These are phyloP conservation scores for Myxozyma lipomycoides DNA, from an alignment of 805 yeast genomes.

Conservation along the genomic window DNA sequence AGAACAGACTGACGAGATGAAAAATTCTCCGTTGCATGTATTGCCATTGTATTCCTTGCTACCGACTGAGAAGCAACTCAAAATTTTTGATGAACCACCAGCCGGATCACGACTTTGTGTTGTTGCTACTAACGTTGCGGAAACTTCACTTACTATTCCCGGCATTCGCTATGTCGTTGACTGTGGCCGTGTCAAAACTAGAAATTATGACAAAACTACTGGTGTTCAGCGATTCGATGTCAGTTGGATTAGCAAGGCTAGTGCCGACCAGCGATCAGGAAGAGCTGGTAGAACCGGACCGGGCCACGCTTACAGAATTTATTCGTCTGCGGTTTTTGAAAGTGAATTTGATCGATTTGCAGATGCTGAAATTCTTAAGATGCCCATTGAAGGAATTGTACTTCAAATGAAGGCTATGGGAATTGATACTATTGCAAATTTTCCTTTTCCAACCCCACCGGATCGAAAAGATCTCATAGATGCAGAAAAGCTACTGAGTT, in stretches of 20 bases:
- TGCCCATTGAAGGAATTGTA: constrained; percentile 97
- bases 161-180: constrained; percentile 93
- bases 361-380: constrained; percentile 83
- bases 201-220: constrained; percentile 72
- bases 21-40: constrained; percentile 74
- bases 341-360: constrained; percentile 78
- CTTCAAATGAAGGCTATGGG: constrained; percentile 97
- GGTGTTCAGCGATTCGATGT: constrained; percentile 92
- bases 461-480: constrained; percentile 53
- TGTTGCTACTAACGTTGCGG: constrained; percentile 96
- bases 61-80: constrained; percentile 94
- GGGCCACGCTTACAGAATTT: constrained; percentile 91
- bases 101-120: constrained; percentile 80
- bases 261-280: constrained; percentile 92
- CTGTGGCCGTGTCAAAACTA: constrained; percentile 88
- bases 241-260: constrained; percentile 91
- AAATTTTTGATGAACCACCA: constrained; percentile 83
- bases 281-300: constrained; percentile 99
- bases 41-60: constrained; percentile 86
- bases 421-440: constrained; percentile 79
- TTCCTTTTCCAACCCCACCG: constrained; percentile 97
- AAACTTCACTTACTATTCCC: constrained; percentile 94
- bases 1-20: constrained; percentile 47
- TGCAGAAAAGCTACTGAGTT: constrained; percentile 64
- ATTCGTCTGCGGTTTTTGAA: constrained; percentile 90